A percentile compares a stretch with the other conserved stretches of the same genome.
Conservation (phyloP, 1,284 basidiomycete species). For the Austroboletus novae-zelandiae region DNA sequence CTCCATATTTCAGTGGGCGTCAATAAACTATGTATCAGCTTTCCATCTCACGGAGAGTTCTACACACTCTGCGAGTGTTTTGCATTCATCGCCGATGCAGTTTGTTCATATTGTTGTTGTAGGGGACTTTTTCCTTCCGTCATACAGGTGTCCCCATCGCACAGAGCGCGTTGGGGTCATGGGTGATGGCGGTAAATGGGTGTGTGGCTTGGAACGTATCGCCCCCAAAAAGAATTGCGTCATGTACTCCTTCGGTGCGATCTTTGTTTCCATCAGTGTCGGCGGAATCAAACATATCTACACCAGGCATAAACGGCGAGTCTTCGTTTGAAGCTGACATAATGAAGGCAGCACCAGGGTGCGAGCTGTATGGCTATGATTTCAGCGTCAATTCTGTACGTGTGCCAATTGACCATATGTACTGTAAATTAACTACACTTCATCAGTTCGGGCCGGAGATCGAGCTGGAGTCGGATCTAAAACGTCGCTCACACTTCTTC, state of each 20-base stretch:
- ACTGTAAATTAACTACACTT: background rate
- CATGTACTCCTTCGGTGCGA: constrained; percentile 47
- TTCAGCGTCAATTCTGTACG: constrained; percentile 45
- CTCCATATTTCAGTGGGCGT: background rate
- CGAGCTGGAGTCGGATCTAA: constrained; percentile 31
- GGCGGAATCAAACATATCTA: background rate
- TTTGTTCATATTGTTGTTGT: background rate
- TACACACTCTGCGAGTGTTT: constrained; percentile 34
- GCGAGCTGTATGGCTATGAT: constrained; percentile 53
- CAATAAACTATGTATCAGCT: constrained; percentile 12
- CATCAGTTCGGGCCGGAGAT: constrained; percentile 49
- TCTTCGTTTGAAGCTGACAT: constrained; percentile 54
- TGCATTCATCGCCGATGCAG: no score
- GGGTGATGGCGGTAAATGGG: constrained; percentile 54
- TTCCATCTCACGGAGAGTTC: constrained; percentile 32
- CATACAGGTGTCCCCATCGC: constrained; percentile 46
- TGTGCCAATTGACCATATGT: background rate
- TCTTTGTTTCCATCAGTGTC: background rate
- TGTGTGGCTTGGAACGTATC: constrained; percentile 47
- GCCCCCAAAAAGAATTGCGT: constrained; percentile 42
- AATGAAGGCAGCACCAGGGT: constrained; percentile 39
- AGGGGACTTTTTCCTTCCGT: constrained; percentile 53
- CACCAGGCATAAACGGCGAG: constrained; percentile 46
- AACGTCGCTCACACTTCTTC: constrained; percentile 48
- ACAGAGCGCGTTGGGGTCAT: constrained; percentile 45